phyloP scores from a whole-genome alignment of 441 rosid genomes.

The Pelargonium australe region DNA sequence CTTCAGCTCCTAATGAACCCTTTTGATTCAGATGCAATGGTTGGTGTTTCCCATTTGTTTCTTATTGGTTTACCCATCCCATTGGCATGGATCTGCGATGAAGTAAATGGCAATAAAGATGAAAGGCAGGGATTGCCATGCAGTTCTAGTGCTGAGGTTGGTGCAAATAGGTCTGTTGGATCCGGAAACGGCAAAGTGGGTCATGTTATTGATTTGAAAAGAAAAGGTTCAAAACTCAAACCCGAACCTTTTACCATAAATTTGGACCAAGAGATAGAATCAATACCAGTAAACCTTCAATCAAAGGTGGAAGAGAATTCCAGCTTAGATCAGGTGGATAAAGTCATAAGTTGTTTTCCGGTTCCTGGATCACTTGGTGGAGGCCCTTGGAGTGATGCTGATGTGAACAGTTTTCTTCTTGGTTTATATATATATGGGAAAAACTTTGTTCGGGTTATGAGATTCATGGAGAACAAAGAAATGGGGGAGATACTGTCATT shows the following conservation, averaged over 20 bases:
- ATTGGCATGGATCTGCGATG: constrained; percentile 34
- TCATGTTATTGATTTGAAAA: constrained; percentile 24
- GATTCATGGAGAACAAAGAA: constrained; percentile 46
- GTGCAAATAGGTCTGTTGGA: constrained; percentile 30
- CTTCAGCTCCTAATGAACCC: constrained; percentile 36
- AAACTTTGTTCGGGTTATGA: constrained; percentile 43
- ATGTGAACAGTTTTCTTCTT: constrained; percentile 53
- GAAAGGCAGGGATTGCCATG: constrained; percentile 25
- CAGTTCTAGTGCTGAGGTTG: constrained; percentile 21
- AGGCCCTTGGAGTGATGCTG: constrained; percentile 43
- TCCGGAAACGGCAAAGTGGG: constrained; percentile 32
- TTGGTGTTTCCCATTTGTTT: constrained; percentile 36
- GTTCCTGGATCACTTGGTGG: constrained; percentile 36
- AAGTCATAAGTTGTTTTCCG: constrained; percentile 22
- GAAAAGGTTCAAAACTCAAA: constrained; percentile 23
- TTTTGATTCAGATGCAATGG: constrained; percentile 24
- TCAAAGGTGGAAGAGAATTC: constrained; percentile 14
- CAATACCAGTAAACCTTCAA: constrained; percentile 21
- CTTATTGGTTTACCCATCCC: constrained; percentile 45
- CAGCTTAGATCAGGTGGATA: constrained; percentile 13
- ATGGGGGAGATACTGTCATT: constrained; percentile 57
- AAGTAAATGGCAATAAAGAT: constrained; percentile 15
- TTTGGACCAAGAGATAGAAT: constrained; percentile 18
- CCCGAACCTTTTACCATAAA: constrained; percentile 21
- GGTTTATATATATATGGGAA: constrained; percentile 68